phyloP scores from a whole-genome alignment of 352 stramenopile species.

The Pythium grandisporangium region DNA sequence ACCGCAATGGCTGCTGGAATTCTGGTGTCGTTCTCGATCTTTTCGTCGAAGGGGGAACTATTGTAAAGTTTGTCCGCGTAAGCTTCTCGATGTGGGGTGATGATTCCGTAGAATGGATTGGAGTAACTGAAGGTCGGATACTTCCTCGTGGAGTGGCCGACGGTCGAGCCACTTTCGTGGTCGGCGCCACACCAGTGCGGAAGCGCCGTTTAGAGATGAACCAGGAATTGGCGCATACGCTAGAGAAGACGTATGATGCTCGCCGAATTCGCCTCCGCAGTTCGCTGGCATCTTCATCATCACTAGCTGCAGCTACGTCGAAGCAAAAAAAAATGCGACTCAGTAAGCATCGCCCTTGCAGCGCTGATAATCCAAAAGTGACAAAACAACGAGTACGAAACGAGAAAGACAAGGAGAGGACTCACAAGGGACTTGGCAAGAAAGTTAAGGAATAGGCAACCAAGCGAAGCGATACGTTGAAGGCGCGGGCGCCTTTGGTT shows the following conservation, averaged over 20 bases:
- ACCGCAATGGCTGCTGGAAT: constrained; percentile 74
- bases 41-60: constrained; percentile 22
- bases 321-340: background rate
- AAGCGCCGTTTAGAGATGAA: constrained; percentile 36
- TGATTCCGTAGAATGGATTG: constrained; percentile 61
- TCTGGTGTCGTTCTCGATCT: constrained; percentile 65
- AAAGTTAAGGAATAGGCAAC: too few relatives aligned
- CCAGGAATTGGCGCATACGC: constrained; percentile 26
- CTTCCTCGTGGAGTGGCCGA: constrained; percentile 59
- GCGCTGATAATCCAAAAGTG: too few relatives aligned
- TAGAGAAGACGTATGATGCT: constrained; percentile 42
- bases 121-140: constrained; percentile 51
- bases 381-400: too few relatives aligned
- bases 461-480: too few relatives aligned
- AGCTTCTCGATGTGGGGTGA: constrained; percentile 52
- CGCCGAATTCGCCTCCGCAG: constrained; percentile 20
- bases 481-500: too few relatives aligned
- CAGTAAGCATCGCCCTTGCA: too few relatives aligned
- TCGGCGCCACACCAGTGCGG: constrained; percentile 27
- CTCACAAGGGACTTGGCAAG: too few relatives aligned
- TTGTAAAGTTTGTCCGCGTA: constrained; percentile 55
- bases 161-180: constrained; percentile 27
- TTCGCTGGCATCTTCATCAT: constrained; percentile 6
- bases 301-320: constrained; percentile 4
- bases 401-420: too few relatives aligned